A percentile compares a stretch with the other conserved stretches of the same genome.
phyloP scores from a whole-genome alignment of 179 eudicot genomes.

The Silene coronaria region DNA sequence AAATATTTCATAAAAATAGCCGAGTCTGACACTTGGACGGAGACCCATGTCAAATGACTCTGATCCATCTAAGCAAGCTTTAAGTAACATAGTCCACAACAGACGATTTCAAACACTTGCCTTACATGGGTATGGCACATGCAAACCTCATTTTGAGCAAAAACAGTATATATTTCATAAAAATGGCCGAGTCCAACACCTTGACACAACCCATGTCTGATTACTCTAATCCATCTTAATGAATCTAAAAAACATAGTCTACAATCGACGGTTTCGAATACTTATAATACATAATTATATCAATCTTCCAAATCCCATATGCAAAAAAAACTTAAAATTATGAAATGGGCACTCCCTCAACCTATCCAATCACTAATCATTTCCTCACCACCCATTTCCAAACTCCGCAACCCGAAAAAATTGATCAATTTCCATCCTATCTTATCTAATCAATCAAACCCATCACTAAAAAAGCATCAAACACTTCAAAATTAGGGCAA shows the following conservation, averaged over 20 bases:
- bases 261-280: neutral
- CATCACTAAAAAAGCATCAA: neutral
- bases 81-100: neutral
- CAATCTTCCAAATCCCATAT: neutral
- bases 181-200: neutral
- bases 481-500: slow-evolving; percentile 6
- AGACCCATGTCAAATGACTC: too few relatives aligned
- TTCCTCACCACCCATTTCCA: neutral
- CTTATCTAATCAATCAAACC: neutral
- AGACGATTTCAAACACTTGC: neutral
- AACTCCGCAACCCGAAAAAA: neutral
- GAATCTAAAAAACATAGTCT: neutral
- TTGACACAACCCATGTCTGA: neutral
- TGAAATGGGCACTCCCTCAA: neutral
- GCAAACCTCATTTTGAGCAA: neutral
- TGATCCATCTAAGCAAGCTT: too few relatives aligned
- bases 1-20: too few relatives aligned
- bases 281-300: neutral
- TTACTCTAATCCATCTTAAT: neutral
- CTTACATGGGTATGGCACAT: neutral
- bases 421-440: neutral
- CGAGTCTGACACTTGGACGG: too few relatives aligned
- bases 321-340: too few relatives aligned
- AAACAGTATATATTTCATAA: neutral
- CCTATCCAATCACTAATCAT: neutral